Base-by-base conservation (phyloP, 2,329 filamentous ascomycete species). In the Coleophoma eucalyptorum region DNA sequence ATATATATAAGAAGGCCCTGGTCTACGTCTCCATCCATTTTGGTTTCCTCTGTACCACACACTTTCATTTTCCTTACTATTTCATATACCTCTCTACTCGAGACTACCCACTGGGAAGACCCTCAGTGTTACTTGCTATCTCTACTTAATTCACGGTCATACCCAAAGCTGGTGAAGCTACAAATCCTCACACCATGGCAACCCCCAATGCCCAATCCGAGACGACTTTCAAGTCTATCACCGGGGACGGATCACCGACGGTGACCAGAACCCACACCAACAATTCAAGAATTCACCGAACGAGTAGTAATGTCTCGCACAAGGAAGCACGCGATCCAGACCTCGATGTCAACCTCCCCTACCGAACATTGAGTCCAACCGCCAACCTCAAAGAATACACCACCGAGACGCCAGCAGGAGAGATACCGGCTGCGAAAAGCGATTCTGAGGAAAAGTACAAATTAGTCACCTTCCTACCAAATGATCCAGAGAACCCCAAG, bases 401-500 rank as follows among this genome's bases (percentile, higher is more conserved):
- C 2, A 69, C 75, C 50, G 86, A 89, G 65, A 83, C 80, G 2
- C 67, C 71, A 5, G 62, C 67, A 0, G 87, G 87, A n/a, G 73
- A 80, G 49, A 87, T 90, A 7, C 56, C 54, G 32, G 61, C 58
- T 16, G 53, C 51, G 43, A 49, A 54, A 31, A 8, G 26, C 26
- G 58, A 65, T 53, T 61, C 60, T 46, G 44, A 62, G 18, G 20
- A 37, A 35, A 50, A 55, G 2, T 84, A 80, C 63, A 81, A 84
- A 51, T 72, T 89, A 10, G 84, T 89, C 33, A 87, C 85, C 0
- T 96, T 94, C 63, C 79, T 76, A 4, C 77, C 84, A 3, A 72
- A 83, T 52, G 89, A 94, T 65, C 79, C 81, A 0, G 87, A 85
- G 56, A 93, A 93, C 62, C 89, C 90, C 0, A 93, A 93, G 76